Base-by-base conservation (phyloP, 768 basidiomycete species). In the Coprinopsis strossmayeri region DNA sequence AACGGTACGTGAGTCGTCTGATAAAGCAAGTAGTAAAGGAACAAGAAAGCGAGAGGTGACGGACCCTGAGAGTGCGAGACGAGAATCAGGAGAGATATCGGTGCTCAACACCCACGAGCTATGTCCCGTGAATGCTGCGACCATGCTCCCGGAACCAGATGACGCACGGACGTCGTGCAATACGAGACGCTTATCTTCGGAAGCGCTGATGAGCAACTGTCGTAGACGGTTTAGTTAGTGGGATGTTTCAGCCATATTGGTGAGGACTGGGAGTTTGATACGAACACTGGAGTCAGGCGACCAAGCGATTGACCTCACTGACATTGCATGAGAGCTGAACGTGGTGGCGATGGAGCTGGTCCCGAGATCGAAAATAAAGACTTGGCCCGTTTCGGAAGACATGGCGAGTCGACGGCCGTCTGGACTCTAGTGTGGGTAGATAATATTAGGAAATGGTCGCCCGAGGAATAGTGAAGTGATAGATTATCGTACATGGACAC, bases 101-200 rank as follows among this genome's bases (percentile, higher is more conserved):
- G 81, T 72, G 57, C 82, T 84, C 30, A 97, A 73, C 1, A 91
- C 89, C 92, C 94, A 95, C 9, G 91, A 93, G 0, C 88, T 77
- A 63, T 97, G 93, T 0, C 93, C 93, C 3, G 80, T 78, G 55
- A 97, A 71, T 9, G 90, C 82, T 12, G 93, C 90, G 17, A 94
- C 90, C 1, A 85, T 84, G 34, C 87, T 85, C n/a, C n/a, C n/a
- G n/a, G n/a, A n/a, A 17, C 90, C 84, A 37, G 79, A 72, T 3
- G 83, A 71, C n/a, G 77, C 72, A 48, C 93, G 83, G 13, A 93
- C 87, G 60, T 97, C 93, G 63, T 95, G 91, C 41, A 95, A 66
- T 46, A 91, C 83, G 50, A 97, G 82, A 15, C 89, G 81, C 63
- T 91, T 91, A 66, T 95, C 93, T 62, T 97, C 93, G 2, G 91